phyloP scores from a whole-genome alignment of 805 yeast species.

The Suhomyces sp. region DNA sequence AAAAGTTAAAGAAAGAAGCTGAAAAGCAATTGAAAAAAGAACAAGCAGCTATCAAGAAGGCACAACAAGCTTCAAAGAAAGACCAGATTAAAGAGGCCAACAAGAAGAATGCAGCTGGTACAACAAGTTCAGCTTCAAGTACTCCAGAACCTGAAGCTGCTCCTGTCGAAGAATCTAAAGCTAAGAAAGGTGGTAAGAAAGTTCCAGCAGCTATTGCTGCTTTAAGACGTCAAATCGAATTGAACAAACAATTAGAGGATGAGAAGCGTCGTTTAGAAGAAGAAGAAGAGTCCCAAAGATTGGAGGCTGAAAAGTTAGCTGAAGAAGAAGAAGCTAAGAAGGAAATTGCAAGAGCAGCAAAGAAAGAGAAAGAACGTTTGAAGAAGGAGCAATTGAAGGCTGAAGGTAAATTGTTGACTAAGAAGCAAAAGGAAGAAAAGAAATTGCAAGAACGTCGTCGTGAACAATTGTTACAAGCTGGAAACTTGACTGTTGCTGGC shows the following conservation, averaged over 20 bases:
- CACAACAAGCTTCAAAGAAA: constrained; percentile 59
- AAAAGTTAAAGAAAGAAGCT: constrained; percentile 90
- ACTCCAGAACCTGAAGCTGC: constrained; percentile 39
- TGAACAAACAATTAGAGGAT: constrained; percentile 84
- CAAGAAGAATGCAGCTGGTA: constrained; percentile 43
- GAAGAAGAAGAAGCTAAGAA: constrained; percentile 65
- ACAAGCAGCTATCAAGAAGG: constrained; percentile 81
- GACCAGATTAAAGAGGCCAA: constrained; percentile 53
- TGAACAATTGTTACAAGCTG: constrained; percentile 73
- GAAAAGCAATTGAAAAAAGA: constrained; percentile 91
- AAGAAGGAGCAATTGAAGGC: constrained; percentile 91
- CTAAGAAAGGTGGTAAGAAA: constrained; percentile 67
- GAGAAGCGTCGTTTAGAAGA: constrained; percentile 73
- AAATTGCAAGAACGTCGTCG: constrained; percentile 84
- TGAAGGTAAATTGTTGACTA: constrained; percentile 91
- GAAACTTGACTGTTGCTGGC: constrained; percentile 74
- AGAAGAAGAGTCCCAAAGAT: constrained; percentile 53
- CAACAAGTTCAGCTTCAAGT: constrained; percentile 22
- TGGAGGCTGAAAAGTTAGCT: constrained; percentile 50
- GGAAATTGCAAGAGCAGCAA: constrained; percentile 58
- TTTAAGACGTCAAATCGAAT: constrained; percentile 82
- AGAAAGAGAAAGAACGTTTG: constrained; percentile 83
- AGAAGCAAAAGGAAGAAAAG: constrained; percentile 93
- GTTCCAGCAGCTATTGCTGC: constrained; percentile 91
- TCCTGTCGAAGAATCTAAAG: constrained; percentile 25